These are phyloP conservation scores for Coemansia erecta DNA, from an alignment of 192 early-diverging fungal genomes.

Conservation along the genomic window DNA sequence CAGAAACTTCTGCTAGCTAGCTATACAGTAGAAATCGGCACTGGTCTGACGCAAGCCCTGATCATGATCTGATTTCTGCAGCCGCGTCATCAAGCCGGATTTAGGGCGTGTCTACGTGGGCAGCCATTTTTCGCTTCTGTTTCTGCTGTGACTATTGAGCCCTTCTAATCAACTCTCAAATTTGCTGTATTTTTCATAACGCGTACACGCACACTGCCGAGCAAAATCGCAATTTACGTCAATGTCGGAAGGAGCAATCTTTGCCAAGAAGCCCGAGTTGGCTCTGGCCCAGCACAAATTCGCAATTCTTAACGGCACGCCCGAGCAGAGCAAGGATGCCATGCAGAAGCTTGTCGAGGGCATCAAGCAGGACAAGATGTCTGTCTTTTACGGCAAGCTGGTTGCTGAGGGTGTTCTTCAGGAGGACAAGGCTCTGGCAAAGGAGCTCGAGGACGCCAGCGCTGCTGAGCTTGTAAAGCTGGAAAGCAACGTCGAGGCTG, in stretches of 20 bases:
- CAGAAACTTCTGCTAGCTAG: no score
- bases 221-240: no score
- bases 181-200: no score
- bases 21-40: no score
- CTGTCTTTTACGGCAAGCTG: slow-evolving; percentile 23
- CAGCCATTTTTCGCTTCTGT: no score
- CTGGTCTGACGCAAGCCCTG: no score
- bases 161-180: no score
- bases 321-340: slow-evolving; percentile 64
- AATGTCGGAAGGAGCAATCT: slow-evolving; percentile 64
- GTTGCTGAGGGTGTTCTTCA: slow-evolving; percentile 27
- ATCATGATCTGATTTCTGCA: no score
- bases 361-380: slow-evolving; percentile 82
- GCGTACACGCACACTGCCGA: no score
- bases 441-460: slow-evolving; percentile 62
- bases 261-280: slow-evolving; percentile 84
- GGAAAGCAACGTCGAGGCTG: slow-evolving; percentile 84
- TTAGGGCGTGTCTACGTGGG: no score
- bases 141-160: no score
- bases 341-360: slow-evolving; percentile 66
- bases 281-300: slow-evolving; percentile 83
- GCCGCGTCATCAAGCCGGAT: no score
- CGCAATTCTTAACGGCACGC: slow-evolving; percentile 70
- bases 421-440: slow-evolving; percentile 29
- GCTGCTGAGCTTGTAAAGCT: slow-evolving; percentile 72